A percentile compares a stretch with the other conserved stretches of the same genome.
phyloP scores from a whole-genome alignment of 768 basidiomycete genomes.

The Panellus pusillus region DNA sequence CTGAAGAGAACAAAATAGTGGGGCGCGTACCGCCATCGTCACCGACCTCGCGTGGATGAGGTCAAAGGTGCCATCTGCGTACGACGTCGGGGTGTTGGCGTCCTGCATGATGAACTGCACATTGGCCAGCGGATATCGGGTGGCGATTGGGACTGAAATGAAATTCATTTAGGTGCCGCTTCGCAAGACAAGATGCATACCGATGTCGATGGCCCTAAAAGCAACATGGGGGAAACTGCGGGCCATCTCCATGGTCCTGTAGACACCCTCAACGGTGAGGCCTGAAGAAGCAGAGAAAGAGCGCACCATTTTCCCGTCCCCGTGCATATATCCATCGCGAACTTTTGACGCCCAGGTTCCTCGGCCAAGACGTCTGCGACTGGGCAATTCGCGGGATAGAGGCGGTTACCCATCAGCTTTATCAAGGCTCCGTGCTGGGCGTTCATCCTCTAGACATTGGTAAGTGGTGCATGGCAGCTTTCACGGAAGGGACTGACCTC shows the following conservation, averaged over 20 bases:
- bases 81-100: constrained; percentile 52
- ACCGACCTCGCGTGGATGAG: constrained; percentile 64
- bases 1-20: neutral
- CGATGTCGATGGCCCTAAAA: constrained; percentile 76
- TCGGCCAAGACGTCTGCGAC: constrained; percentile 50
- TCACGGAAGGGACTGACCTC: constrained; percentile 42
- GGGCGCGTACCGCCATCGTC: constrained; percentile 54
- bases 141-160: constrained; percentile 66
- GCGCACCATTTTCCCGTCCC: constrained; percentile 76
- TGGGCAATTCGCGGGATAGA: constrained; percentile 53
- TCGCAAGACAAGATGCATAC: constrained; percentile 35
- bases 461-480: neutral
- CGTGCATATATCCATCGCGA: constrained; percentile 71
- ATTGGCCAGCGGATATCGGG: constrained; percentile 58
- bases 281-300: constrained; percentile 20
- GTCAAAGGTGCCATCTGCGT: constrained; percentile 56
- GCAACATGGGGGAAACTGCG: constrained; percentile 58
- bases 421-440: constrained; percentile 49
- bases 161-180: neutral
- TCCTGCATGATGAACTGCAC: constrained; percentile 69
- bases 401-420: constrained; percentile 50
- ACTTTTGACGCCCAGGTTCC: constrained; percentile 41
- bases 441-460: constrained; percentile 48
- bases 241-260: constrained; percentile 78
- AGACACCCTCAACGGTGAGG: neutral